These are phyloP conservation scores for Cyclocybe cylindracea DNA, from an alignment of 768 basidiomycete genomes.

Conservation along the genomic window DNA sequence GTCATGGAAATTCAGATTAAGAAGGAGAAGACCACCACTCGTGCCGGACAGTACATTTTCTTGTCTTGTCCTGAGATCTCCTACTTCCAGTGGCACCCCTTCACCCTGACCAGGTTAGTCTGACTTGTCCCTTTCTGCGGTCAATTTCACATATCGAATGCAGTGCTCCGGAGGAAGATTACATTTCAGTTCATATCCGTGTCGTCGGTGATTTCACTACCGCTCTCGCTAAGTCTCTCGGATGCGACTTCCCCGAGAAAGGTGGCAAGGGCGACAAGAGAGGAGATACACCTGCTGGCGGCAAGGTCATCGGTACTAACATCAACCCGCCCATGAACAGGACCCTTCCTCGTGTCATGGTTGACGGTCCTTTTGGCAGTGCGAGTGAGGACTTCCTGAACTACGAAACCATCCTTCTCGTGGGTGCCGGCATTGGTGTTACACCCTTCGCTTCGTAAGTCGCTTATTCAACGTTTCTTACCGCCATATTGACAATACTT, in stretches of 20 bases:
- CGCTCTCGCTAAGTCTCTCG: constrained; percentile 79
- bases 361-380: constrained; percentile 94
- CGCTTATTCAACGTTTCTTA: neutral
- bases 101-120: constrained; percentile 82
- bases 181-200: constrained; percentile 92
- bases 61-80: constrained; percentile 87
- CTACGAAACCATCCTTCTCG: constrained; percentile 85
- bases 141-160: neutral
- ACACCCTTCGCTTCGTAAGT: constrained; percentile 94
- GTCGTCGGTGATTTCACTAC: constrained; percentile 89
- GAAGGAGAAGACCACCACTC: constrained; percentile 84
- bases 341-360: constrained; percentile 88
- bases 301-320: constrained; percentile 61
- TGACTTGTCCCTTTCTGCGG: neutral
- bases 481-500: neutral
- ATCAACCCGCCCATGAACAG: constrained; percentile 65
- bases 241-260: constrained; percentile 71
- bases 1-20: constrained; percentile 97
- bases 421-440: constrained; percentile 95
- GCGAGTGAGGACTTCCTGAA: constrained; percentile 92
- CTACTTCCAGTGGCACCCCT: constrained; percentile 97
- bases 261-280: constrained; percentile 47
- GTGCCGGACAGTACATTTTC: constrained; percentile 94
- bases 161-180: constrained; percentile 94
- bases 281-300: constrained; percentile 44